Conservation (phyloP, 1,284 basidiomycete species). For the Schizopora paradoxa region DNA sequence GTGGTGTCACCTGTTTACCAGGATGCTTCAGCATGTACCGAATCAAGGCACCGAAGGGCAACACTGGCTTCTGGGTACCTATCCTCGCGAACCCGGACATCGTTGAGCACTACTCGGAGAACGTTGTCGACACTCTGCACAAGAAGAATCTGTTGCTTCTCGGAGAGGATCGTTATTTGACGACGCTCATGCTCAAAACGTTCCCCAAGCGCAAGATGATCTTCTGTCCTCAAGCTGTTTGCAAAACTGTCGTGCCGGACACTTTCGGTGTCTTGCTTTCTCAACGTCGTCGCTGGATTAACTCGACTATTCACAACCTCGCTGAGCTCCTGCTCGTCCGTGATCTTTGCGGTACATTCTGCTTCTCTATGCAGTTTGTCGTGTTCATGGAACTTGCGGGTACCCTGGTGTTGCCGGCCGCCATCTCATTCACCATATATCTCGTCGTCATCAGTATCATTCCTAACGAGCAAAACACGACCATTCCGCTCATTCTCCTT, state of each 20-base stretch:
- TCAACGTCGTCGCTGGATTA: slow-evolving; percentile 98
- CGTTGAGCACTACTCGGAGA: slow-evolving; percentile 96
- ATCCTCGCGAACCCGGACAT: slow-evolving; percentile 97
- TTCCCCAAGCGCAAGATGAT: slow-evolving; percentile 99
- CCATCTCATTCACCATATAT: slow-evolving; percentile 94
- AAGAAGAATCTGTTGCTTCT: slow-evolving; percentile 98
- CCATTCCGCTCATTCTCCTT: slow-evolving; percentile 92
- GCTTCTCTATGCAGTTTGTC: slow-evolving; percentile 97
- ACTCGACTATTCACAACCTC: slow-evolving; percentile 97
- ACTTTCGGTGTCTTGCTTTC: slow-evolving; percentile 92
- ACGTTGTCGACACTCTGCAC: slow-evolving; percentile 95
- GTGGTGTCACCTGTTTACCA: slow-evolving; percentile 98
- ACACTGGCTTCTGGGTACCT: slow-evolving; percentile 95
- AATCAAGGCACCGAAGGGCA: slow-evolving; percentile 94
- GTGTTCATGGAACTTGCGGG: slow-evolving; percentile 97
- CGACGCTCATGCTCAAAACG: slow-evolving; percentile 93
- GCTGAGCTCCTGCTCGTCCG: slow-evolving; percentile 91
- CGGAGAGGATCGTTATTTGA: slow-evolving; percentile 98
- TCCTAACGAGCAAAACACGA: slow-evolving; percentile 73
- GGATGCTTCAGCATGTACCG: slow-evolving; percentile 99
- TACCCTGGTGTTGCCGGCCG: slow-evolving; percentile 94
- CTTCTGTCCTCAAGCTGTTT: slow-evolving; percentile 97
- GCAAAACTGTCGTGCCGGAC: slow-evolving; percentile 97
- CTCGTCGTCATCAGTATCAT: slow-evolving; percentile 85
- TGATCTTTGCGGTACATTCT: slow-evolving; percentile 93